Base-by-base conservation (phyloP, 1,284 basidiomycete genomes). In the Apiotrichum porosum region DNA sequence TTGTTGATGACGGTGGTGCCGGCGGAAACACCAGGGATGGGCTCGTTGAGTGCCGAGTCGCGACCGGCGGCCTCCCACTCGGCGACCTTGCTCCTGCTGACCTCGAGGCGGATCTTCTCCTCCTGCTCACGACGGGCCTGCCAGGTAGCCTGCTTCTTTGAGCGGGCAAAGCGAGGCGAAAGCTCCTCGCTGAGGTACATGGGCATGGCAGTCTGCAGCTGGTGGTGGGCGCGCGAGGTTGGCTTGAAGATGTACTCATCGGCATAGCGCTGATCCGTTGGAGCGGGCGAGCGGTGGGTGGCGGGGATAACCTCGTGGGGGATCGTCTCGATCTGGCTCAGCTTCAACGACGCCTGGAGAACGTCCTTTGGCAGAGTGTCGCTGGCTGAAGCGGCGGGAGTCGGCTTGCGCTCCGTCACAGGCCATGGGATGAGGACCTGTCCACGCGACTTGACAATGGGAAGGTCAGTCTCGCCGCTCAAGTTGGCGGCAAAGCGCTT, bases 161-260 rank as follows among this genome's bases (percentile, higher is more conserved):
- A 54, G n/a, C 63, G 62, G 14, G 62, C 61, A 51, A 67, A 71
- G 47, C 72, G 60, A 22, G 71, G 71, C 18, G 63, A 60, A 0
- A 74, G 60, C 54, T 74, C 72, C 42, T 74, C 69, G 31, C 54
- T 56, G 17, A 74, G 60, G 54, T 70, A 72, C 4, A 74, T 52
- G 1, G 72, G 72, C 71, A 74, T 72, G 18, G 64, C 45, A 21
- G 59, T 48, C 52, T 74, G 68, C 30, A 68, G 47, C 3, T 31
- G n/a, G 0, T 45, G 44, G 31, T 53, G 35, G 36, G 18, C 12
- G 37, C 54, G 47, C 9, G 41, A 21, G 5, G 21, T 22, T 32
- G 56, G 46, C 35, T 40, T 36, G 44, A 60, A 49, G 36, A 58
- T 55, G 51, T 63, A 57, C 34, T 48, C 40, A 41, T 71, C 57